These are phyloP conservation scores for Amanita jacksonii DNA, from an alignment of 768 basidiomycete species.

Conservation along the genomic window DNA sequence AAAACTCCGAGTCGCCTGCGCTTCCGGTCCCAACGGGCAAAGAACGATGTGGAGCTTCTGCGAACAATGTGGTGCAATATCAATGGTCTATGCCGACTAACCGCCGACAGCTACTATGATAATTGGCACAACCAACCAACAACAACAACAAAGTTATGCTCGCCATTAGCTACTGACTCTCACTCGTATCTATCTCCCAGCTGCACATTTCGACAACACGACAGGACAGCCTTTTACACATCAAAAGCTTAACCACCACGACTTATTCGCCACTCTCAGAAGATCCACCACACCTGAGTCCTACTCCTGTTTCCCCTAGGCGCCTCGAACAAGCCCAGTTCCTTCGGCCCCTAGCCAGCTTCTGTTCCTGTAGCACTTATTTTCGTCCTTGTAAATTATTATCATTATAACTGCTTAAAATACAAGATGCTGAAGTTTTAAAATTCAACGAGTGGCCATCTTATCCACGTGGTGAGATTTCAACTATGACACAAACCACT, in stretches of 20 bases:
- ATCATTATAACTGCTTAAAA: no score
- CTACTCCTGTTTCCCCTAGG: no score
- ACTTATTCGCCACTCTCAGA: no score
- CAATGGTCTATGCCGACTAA: conserved; percentile 75
- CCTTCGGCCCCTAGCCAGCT: no score
- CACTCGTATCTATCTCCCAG: neutral
- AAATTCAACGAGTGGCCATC: no score
- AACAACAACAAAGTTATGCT: conserved; percentile 6
- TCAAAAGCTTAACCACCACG: neutral
- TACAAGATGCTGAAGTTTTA: no score
- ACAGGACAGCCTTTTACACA: neutral
- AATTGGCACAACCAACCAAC: neutral
- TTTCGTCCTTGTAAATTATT: no score
- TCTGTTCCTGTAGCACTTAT: conserved; percentile 32
- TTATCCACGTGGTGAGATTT: no score
- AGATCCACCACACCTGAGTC: no score
- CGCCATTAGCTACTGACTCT: conserved; percentile 13
- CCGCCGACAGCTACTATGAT: neutral
- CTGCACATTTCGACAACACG: neutral
- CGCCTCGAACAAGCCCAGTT: no score
- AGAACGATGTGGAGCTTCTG: conserved; percentile 85
- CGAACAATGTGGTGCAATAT: conserved; percentile 83
- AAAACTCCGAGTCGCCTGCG: conserved; percentile 73
- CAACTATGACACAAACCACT: conserved; percentile 56
- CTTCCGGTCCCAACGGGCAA: conserved; percentile 57